Conservation (phyloP, 345 rosid genomes). For the Ceriops decandra region DNA sequence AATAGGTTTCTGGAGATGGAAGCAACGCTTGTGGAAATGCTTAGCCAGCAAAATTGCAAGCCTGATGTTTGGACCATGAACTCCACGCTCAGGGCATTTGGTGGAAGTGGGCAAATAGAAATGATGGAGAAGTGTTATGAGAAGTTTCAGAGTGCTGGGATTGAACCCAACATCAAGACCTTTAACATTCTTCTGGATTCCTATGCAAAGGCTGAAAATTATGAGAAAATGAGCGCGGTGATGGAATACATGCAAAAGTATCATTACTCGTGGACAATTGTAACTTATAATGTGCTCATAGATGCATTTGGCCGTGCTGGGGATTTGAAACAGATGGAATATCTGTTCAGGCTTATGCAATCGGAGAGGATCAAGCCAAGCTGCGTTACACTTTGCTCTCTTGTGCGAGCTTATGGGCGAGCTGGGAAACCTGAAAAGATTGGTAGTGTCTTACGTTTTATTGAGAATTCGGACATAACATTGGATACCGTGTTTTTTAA, state of each 20-base stretch:
- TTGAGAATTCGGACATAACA: conserved; percentile 71
- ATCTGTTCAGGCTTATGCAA: conserved; percentile 73
- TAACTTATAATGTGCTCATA: conserved; percentile 86
- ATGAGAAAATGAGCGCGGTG: conserved; percentile 84
- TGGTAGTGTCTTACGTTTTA: conserved; percentile 59
- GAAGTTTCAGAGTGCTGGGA: conserved; percentile 87
- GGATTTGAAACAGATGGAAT: conserved; percentile 84
- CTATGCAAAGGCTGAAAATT: conserved; percentile 67
- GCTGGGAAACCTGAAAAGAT: conserved; percentile 68
- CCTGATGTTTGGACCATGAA: conserved; percentile 98
- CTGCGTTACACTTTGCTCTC: conserved; percentile 80
- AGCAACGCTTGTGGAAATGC: conserved; percentile 71
- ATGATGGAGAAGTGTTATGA: conserved; percentile 92
- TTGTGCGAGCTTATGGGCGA: conserved; percentile 78
- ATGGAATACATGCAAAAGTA: conserved; percentile 94
- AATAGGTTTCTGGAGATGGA: conserved; percentile 91
- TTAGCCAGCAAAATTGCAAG: conserved; percentile 52
- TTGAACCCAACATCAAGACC: conserved; percentile 79
- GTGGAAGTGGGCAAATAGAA: conserved; percentile 70
- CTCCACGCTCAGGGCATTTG: conserved; percentile 86
- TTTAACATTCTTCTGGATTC: conserved; percentile 86
- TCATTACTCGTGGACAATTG: conserved; percentile 87
- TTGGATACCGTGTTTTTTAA: conserved; percentile 78
- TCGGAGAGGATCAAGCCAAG: conserved; percentile 80
- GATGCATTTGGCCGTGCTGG: conserved; percentile 90